Conservation (phyloP, 306 rosid genomes). For the Ormosia semicastrata region DNA sequence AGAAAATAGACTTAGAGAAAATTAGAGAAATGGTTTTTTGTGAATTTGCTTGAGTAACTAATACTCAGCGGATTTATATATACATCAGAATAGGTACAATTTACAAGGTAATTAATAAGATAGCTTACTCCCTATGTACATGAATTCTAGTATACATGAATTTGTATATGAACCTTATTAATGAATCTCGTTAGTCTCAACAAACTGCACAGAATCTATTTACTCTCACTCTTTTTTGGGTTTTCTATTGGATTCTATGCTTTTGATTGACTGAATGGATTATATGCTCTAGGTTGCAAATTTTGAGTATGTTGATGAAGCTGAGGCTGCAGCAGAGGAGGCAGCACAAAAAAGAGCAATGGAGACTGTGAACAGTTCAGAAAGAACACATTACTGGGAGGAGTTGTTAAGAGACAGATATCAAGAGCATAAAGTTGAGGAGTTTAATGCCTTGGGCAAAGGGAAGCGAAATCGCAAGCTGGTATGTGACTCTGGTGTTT, state of each 20-base stretch:
- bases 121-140: too few species aligned
- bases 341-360: conserved; percentile 60
- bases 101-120: too few species aligned
- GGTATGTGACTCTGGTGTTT: conserved; percentile 45
- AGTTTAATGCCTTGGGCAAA: conserved; percentile 85
- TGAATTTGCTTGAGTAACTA: too few species aligned
- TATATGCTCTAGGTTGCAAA: conserved; percentile 79
- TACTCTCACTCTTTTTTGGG: background rate
- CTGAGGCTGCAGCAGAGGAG: conserved; percentile 77
- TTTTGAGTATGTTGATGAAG: conserved; percentile 91
- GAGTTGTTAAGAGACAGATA: conserved; percentile 82
- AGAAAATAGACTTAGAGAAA: too few species aligned
- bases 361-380: conserved; percentile 53
- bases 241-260: conserved; percentile 3
- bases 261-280: conserved; percentile 12
- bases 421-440: conserved; percentile 90
- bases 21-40: too few species aligned
- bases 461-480: conserved; percentile 94
- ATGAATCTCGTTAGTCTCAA: too few species aligned
- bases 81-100: too few species aligned
- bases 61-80: too few species aligned
- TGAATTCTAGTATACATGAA: too few species aligned
- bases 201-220: background rate
- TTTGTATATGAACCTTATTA: too few species aligned
- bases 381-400: conserved; percentile 86